These are phyloP conservation scores for Fusarium tupiense DNA, from an alignment of 2,329 filamentous ascomycete genomes.

Conservation along the genomic window DNA sequence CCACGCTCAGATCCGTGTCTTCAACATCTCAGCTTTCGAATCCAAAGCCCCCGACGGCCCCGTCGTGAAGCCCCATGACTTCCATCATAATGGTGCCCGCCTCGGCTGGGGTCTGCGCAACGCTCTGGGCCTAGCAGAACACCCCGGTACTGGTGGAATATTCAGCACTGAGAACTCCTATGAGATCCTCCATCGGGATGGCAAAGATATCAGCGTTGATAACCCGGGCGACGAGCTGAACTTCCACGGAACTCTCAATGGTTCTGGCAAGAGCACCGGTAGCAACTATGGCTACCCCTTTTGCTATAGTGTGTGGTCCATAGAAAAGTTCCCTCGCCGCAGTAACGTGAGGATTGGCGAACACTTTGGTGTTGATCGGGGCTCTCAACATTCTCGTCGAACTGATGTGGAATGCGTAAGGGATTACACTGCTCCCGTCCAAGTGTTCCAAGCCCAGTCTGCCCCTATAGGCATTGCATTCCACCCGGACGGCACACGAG, in stretches of 20 bases:
- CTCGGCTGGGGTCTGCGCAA: slow-evolving; percentile 78
- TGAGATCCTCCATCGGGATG: slow-evolving; percentile 68
- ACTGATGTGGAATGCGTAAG: slow-evolving; percentile 57
- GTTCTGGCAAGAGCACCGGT: slow-evolving; percentile 47
- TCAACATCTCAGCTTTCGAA: slow-evolving; percentile 51
- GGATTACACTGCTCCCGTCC: slow-evolving; percentile 58
- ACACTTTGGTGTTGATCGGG: slow-evolving; percentile 56
- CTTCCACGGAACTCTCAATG: slow-evolving; percentile 69
- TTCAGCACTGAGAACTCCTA: slow-evolving; percentile 76
- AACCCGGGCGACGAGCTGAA: slow-evolving; percentile 82
- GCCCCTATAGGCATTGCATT: slow-evolving; percentile 80
- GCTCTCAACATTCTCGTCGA: slow-evolving; percentile 41
- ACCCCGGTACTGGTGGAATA: slow-evolving; percentile 62
- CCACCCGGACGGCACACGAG: slow-evolving; percentile 63
- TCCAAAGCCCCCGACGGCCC: slow-evolving; percentile 21
- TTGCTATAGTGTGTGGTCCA: slow-evolving; percentile 74
- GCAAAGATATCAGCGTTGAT: slow-evolving; percentile 70
- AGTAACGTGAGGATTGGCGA: slow-evolving; percentile 50
- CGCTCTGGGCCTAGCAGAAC: slow-evolving; percentile 68
- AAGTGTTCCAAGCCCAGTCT: slow-evolving; percentile 72
- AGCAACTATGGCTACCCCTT: slow-evolving; percentile 76
- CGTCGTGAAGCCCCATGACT: slow-evolving; percentile 52
- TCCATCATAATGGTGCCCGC: slow-evolving; percentile 58
- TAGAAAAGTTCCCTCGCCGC: slow-evolving; percentile 50
- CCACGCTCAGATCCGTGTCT: slow-evolving; percentile 73